Evolutionary conservation across 257 asterid species (phyloP), one percentile per base, ranked within the genome.

Genomic region (Gentiana dahurica): DNA sequence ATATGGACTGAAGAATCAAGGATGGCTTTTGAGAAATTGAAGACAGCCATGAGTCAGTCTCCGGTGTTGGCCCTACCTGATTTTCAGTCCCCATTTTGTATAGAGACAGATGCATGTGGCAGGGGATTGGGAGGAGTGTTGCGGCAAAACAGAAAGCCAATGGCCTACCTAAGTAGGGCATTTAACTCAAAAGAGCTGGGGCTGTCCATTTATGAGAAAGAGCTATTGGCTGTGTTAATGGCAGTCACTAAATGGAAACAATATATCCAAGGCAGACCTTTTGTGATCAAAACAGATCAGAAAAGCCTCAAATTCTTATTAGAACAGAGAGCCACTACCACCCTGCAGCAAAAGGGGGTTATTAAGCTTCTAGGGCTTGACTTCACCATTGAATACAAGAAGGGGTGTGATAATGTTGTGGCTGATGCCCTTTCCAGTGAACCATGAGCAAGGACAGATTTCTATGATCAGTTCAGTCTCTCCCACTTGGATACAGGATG

Each of bases 401-500:
- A 10, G 1, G 56, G 56, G 1, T 4, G 0, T 0, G 62, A 53
- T 0, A 59, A 59, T 36, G 36, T 2, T 0, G 62, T 43, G 0
- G 62, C 53, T 4, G 58, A 67, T 60, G 72, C 54, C 0, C 34
- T 67, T 0, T 67, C 72, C 6, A n/a, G 43, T 6, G 5, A 8
- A 2, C 13, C 6, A 34, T 0, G 13, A 6, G 41, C 0, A 5
- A 24, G 8, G 1, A 1, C 10, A 0, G 34, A 4, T 53, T 12
- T 2, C 0, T 8, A 36, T 5, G 2, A 53, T 53, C 10, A 0
- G 39, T 1, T 1, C 0, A 0, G 41, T 34, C 0, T 2, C 10
- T 2, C 57, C 43, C 0, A 9, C 1, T 0, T 34, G 57, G 57
- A 53, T 53, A 0, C 43, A 53, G 3, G 39, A 33, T 5, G 2